phyloP scores from a whole-genome alignment of 306 rosid species.

The Prunus kanzakura region DNA sequence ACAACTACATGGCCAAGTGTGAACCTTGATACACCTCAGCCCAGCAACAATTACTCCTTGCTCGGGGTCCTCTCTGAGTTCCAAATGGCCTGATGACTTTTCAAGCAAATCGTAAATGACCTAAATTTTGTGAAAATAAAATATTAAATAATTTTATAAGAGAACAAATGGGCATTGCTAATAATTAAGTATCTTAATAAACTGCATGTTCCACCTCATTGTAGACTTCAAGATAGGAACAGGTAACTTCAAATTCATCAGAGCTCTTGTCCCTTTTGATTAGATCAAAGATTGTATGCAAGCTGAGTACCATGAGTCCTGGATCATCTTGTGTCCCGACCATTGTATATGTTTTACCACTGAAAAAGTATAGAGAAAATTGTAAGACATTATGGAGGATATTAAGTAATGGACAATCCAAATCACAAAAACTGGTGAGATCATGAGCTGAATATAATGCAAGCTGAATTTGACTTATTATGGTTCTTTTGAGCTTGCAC shows the following conservation, averaged over 20 bases:
- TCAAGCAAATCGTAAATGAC: slow-evolving; percentile 66
- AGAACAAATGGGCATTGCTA: neutral
- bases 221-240: slow-evolving; percentile 69
- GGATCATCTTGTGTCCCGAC: slow-evolving; percentile 64
- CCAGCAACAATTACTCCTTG: slow-evolving; percentile 62
- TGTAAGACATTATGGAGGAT: slow-evolving; percentile 6
- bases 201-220: slow-evolving; percentile 40
- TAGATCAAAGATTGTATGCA: slow-evolving; percentile 51
- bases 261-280: slow-evolving; percentile 43
- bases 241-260: slow-evolving; percentile 56
- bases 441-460: neutral
- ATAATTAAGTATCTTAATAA: neutral
- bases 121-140: slow-evolving; percentile 29
- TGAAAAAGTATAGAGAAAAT: slow-evolving; percentile 8
- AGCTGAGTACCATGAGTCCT: slow-evolving; percentile 69
- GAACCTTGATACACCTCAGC: slow-evolving; percentile 56
- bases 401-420: slow-evolving; percentile 3
- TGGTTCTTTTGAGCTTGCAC: neutral
- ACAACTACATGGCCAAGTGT: slow-evolving; percentile 4
- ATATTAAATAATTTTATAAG: neutral
- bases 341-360: slow-evolving; percentile 69
- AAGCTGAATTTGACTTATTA: neutral
- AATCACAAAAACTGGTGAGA: neutral
- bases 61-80: slow-evolving; percentile 65
- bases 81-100: slow-evolving; percentile 62